phyloP scores from a whole-genome alignment of 106 monocot genomes.

The Dendrobium chrysotoxum region DNA sequence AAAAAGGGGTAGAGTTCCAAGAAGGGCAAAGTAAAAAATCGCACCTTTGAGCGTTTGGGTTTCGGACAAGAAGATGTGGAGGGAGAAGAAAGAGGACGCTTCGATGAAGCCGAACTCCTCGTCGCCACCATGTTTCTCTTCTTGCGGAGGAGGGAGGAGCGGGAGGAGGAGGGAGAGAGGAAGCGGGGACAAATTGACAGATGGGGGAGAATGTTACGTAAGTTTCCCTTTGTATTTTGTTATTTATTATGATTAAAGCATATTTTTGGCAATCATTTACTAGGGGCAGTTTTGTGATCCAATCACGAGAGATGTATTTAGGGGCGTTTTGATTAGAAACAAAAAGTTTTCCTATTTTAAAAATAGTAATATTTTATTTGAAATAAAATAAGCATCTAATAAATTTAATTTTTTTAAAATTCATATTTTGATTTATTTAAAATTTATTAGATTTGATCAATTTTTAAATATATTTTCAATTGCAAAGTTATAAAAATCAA shows the following conservation, averaged over 20 bases:
- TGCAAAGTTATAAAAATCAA: too few relatives aligned
- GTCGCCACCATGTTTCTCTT: not conserved
- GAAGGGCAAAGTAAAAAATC: not conserved
- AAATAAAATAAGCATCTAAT: too few relatives aligned
- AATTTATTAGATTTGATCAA: too few relatives aligned
- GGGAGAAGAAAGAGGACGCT: not conserved
- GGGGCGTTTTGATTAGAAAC: too few relatives aligned
- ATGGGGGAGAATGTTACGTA: not conserved
- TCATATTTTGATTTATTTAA: too few relatives aligned
- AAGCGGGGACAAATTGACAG: not conserved
- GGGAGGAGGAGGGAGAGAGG: not conserved
- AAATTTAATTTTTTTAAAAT: too few relatives aligned
- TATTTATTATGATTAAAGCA: not conserved
- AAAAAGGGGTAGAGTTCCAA: not conserved
- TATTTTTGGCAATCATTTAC: too few relatives aligned
- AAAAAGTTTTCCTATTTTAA: too few relatives aligned
- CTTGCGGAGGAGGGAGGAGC: not conserved
- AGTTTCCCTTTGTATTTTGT: not conserved
- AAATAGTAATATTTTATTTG: too few relatives aligned
- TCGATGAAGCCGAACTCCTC: constrained; percentile 4
- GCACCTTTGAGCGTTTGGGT: constrained; percentile 2
- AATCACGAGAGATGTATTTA: too few relatives aligned
- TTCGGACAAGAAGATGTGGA: constrained; percentile 2
- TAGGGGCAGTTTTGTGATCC: too few relatives aligned
- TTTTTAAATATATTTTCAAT: too few relatives aligned